Evolutionary conservation across 495 filamentous ascomycete species (phyloP).

Genomic region (Polyplosphaeria fusca): DNA sequence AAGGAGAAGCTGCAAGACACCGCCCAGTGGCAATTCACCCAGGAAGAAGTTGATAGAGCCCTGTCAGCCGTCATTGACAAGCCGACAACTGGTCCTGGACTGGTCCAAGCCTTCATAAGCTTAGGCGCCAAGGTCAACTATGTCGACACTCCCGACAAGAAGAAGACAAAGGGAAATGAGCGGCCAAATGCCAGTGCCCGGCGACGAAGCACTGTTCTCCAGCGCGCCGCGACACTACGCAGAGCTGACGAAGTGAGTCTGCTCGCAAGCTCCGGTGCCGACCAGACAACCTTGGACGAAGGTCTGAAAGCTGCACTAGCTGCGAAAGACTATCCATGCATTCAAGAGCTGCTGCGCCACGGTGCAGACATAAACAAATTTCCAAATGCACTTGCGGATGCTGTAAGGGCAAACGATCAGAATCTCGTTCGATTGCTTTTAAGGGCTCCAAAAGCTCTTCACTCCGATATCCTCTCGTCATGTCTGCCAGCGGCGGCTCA

Average conservation of each 20-base stretch:
- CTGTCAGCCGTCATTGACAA: conserved; percentile 21
- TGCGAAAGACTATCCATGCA: conserved; percentile 20
- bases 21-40: conserved; percentile 19
- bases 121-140: conserved; percentile 29
- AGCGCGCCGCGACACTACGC: conserved; percentile 16
- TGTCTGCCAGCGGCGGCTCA: conserved; percentile 24
- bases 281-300: conserved; percentile 24
- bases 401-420: conserved; percentile 17
- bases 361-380: conserved; percentile 25
- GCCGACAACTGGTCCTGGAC: conserved; percentile 7
- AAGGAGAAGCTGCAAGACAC: conserved; percentile 27
- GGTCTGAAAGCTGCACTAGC: conserved; percentile 20
- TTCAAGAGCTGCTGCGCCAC: conserved; percentile 29
- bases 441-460: conserved; percentile 20
- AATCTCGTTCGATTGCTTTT: conserved; percentile 16
- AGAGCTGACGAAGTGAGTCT: conserved; percentile 17
- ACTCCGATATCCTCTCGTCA: conserved; percentile 18
- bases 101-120: conserved; percentile 26
- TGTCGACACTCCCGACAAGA: conserved; percentile 20
- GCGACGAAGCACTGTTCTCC: conserved; percentile 24
- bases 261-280: conserved; percentile 24
- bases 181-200: conserved; percentile 3
- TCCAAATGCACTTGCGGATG: conserved; percentile 20
- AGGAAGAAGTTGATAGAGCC: conserved; percentile 27
- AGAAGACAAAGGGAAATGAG: conserved; percentile 17